Conservation (phyloP, 2,329 filamentous ascomycete species). For the Ceratocystis alfenasii region DNA sequence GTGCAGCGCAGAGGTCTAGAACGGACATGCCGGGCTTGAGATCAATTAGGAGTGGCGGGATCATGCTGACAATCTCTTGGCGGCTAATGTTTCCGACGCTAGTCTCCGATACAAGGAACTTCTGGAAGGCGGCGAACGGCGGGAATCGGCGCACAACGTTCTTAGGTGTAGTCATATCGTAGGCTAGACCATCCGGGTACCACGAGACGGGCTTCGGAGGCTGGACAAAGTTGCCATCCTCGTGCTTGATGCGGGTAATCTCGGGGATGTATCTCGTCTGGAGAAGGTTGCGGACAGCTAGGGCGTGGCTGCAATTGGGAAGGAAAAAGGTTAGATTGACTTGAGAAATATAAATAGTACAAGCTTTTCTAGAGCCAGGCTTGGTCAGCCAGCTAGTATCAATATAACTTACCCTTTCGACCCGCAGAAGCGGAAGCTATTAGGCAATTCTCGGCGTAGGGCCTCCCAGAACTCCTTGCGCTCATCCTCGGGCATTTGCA, state of each 20-base stretch:
- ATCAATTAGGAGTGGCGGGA: constrained; percentile 87
- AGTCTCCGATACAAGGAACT: constrained; percentile 94
- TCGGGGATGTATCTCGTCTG: constrained; percentile 82
- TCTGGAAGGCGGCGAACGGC: constrained; percentile 91
- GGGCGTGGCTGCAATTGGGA: constrained; percentile 55
- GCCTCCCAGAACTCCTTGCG: constrained; percentile 71
- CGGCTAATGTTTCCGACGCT: constrained; percentile 94
- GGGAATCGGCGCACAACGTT: constrained; percentile 87
- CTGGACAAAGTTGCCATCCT: constrained; percentile 70
- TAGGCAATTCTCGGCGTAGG: constrained; percentile 74
- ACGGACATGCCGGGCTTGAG: constrained; percentile 84
- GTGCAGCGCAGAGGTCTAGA: constrained; percentile 89
- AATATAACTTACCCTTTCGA: constrained; percentile 61
- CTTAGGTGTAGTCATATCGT: constrained; percentile 97
- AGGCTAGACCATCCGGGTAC: constrained; percentile 92
- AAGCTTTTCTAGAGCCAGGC: too few species aligned
- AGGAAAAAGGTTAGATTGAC: background rate
- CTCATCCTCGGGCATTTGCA: constrained; percentile 67
- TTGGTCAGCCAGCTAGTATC: too few species aligned
- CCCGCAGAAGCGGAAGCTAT: constrained; percentile 94
- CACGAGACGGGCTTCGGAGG: constrained; percentile 72
- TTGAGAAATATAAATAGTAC: too few species aligned
- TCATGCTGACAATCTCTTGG: constrained; percentile 98
- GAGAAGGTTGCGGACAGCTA: constrained; percentile 78
- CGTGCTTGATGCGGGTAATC: constrained; percentile 70